phyloP scores from a whole-genome alignment of 2,329 filamentous ascomycete species.

The Xylariaceae sp. region DNA sequence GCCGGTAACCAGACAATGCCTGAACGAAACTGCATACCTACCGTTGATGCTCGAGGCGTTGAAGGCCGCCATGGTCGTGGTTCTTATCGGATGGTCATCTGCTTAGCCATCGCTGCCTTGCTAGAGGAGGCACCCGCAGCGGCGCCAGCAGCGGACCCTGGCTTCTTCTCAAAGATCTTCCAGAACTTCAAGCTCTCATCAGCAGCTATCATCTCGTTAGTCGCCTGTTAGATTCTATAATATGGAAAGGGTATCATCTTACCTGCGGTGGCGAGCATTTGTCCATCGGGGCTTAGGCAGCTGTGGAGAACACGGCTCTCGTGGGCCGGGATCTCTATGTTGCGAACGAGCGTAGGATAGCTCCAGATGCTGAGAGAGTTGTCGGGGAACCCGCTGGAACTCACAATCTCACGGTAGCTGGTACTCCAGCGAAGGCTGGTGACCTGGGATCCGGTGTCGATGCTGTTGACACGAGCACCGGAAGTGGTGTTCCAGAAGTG shows the following conservation, averaged over 20 bases:
- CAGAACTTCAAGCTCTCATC: constrained; percentile 99
- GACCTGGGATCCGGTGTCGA: constrained; percentile 96
- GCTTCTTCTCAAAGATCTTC: constrained; percentile 99
- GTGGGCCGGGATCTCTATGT: constrained; percentile 95
- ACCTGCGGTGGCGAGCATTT: constrained; percentile 94
- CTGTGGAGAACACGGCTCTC: constrained; percentile 96
- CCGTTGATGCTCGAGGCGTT: constrained; percentile 26
- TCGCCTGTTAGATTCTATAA: constrained; percentile 10
- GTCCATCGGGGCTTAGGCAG: constrained; percentile 92
- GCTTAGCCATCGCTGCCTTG: constrained; percentile 85
- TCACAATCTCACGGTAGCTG: constrained; percentile 96
- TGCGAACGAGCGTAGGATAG: constrained; percentile 94
- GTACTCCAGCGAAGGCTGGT: constrained; percentile 96
- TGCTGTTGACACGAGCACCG: constrained; percentile 96
- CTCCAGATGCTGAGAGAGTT: constrained; percentile 99
- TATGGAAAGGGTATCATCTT: constrained; percentile 33
- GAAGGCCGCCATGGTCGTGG: constrained; percentile 21
- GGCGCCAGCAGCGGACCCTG: constrained; percentile 63
- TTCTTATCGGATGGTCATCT: constrained; percentile 81
- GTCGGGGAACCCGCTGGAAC: constrained; percentile 96
- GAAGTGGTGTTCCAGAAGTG: constrained; percentile 99
- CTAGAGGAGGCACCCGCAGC: constrained; percentile 63
- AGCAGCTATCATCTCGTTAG: constrained; percentile 55
- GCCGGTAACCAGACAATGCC: constrained; percentile 29
- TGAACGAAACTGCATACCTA: constrained; percentile 33